These are phyloP conservation scores for Colletotrichum phormii DNA, from an alignment of 2,329 filamentous ascomycete genomes.

Conservation along the genomic window DNA sequence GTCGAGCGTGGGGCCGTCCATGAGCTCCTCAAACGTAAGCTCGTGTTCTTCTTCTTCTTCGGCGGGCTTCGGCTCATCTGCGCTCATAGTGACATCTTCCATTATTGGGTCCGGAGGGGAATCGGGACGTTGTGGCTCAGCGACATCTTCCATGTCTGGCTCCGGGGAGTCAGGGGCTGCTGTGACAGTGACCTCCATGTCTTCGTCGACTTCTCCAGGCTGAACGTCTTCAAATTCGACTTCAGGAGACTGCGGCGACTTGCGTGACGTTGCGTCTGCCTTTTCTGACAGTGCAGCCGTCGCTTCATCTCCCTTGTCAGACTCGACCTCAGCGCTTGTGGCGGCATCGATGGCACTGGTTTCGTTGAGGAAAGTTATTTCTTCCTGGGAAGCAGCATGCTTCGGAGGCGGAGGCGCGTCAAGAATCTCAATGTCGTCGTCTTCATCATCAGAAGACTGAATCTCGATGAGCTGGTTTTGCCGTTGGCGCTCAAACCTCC, in stretches of 20 bases:
- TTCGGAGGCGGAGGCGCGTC: slow-evolving; percentile 56
- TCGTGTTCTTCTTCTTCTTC: slow-evolving; percentile 13
- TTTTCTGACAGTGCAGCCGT: neutral
- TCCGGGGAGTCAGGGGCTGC: slow-evolving; percentile 44
- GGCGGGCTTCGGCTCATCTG: slow-evolving; percentile 4
- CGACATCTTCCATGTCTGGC: slow-evolving; percentile 51
- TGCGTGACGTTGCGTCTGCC: neutral
- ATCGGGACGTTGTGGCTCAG: slow-evolving; percentile 12
- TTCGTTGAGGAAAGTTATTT: slow-evolving; percentile 9
- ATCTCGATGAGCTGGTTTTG: slow-evolving; percentile 70
- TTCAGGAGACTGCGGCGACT: slow-evolving; percentile 37
- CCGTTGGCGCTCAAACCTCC: slow-evolving; percentile 54
- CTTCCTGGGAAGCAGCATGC: slow-evolving; percentile 19
- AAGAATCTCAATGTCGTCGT: slow-evolving; percentile 68
- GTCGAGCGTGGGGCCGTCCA: slow-evolving; percentile 39
- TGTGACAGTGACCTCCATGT: slow-evolving; percentile 45
- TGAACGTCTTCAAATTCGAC: slow-evolving; percentile 52
- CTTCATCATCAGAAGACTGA: slow-evolving; percentile 69
- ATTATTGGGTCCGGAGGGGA: slow-evolving; percentile 31
- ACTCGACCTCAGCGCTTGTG: neutral
- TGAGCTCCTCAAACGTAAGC: slow-evolving; percentile 38
- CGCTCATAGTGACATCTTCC: slow-evolving; percentile 3
- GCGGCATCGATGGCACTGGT: slow-evolving; percentile 13
- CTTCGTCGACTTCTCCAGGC: slow-evolving; percentile 42
- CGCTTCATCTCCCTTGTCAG: neutral